Conservation (phyloP, 108 stramenopile species). For the Aurantiochytrium sp. region DNA sequence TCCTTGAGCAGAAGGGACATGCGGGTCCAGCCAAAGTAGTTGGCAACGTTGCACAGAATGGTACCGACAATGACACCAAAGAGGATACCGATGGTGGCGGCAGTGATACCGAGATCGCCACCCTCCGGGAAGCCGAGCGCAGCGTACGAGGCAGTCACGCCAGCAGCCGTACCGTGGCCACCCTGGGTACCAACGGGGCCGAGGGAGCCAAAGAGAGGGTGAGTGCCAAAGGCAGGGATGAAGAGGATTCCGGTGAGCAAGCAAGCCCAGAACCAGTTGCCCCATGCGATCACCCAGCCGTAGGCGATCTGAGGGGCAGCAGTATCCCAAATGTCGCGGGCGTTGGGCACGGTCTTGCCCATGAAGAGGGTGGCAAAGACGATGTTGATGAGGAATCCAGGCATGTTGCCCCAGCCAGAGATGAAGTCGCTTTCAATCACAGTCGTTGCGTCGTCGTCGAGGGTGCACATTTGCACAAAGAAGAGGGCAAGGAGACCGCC, state of each 20-base stretch:
- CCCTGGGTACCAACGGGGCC: not conserved
- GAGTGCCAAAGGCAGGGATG: not conserved
- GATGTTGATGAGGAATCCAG: conserved; percentile 5
- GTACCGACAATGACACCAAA: not conserved
- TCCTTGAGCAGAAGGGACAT: not conserved
- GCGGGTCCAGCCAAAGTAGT: not conserved
- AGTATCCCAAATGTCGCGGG: not conserved
- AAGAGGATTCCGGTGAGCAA: not conserved
- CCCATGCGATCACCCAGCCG: not conserved
- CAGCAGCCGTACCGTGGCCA: not conserved
- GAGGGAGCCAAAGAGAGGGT: not conserved
- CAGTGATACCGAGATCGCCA: not conserved
- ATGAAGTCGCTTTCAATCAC: not conserved
- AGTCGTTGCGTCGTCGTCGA: not conserved
- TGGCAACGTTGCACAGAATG: not conserved
- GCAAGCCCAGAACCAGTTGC: not conserved
- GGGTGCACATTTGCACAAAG: not conserved
- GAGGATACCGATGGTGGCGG: not conserved
- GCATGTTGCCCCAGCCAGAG: not conserved
- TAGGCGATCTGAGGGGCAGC: not conserved
- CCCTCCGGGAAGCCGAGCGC: conserved; percentile 4
- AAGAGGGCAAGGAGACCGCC: not conserved
- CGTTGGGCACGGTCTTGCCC: not conserved
- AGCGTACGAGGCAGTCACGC: not conserved
- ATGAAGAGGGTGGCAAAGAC: conserved; percentile 12